These are phyloP conservation scores for Cladorrhinum samala DNA, from an alignment of 495 filamentous ascomycete species.

Conservation along the genomic window DNA sequence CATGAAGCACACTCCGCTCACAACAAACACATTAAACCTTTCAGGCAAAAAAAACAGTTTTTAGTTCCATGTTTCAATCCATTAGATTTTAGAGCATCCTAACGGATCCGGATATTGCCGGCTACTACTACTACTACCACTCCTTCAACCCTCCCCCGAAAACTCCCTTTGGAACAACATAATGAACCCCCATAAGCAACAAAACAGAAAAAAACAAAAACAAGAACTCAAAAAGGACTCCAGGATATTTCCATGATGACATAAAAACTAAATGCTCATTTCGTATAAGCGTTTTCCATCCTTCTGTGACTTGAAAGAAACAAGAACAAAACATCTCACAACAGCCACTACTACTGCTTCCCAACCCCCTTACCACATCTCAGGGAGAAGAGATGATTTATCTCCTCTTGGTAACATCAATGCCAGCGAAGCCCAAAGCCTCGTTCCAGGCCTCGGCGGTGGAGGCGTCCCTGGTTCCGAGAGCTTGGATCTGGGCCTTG, in stretches of 20 bases:
- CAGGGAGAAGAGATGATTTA: not conserved
- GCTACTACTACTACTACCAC: not conserved
- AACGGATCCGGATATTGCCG: not conserved
- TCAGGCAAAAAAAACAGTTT: too few species aligned
- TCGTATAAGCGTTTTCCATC: not conserved
- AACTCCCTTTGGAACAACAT: not conserved
- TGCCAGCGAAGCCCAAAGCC: slow-evolving; percentile 37
- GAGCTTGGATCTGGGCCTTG: slow-evolving; percentile 32
- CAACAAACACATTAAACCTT: too few species aligned
- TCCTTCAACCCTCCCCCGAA: not conserved
- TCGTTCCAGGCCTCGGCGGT: slow-evolving; percentile 42
- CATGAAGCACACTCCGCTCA: too few species aligned
- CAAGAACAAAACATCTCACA: not conserved
- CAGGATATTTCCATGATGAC: not conserved
- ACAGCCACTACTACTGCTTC: too few species aligned
- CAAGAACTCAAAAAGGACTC: not conserved
- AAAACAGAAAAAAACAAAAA: not conserved
- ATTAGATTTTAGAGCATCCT: not conserved
- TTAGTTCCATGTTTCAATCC: not conserved
- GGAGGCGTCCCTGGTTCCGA: slow-evolving; percentile 34
- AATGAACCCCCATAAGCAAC: not conserved
- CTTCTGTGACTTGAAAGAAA: not conserved
- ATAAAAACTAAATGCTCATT: not conserved
- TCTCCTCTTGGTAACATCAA: slow-evolving; percentile 2
- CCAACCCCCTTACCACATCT: not conserved